Percentiles rank a stretch among this genome's conserved stretches.
Evolutionary conservation across 768 basidiomycete genomes (phyloP).

Genomic region (Pulveroboletus sp.): DNA sequence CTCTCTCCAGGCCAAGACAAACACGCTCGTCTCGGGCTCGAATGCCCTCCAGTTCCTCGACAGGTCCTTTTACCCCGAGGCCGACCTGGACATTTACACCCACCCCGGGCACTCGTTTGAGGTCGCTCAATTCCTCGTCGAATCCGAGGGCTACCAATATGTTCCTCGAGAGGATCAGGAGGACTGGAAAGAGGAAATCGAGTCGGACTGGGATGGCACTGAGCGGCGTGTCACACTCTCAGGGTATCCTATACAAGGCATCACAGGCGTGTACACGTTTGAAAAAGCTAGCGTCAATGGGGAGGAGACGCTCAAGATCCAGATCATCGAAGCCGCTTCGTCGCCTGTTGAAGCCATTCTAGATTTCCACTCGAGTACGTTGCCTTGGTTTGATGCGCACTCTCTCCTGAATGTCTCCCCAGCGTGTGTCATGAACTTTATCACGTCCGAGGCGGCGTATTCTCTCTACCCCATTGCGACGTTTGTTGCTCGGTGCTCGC

Average conservation of each 20-base stretch:
- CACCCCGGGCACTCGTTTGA: slow-evolving; percentile 29
- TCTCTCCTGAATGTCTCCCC: neutral
- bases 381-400: neutral
- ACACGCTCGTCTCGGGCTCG: slow-evolving; percentile 52
- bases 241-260: neutral
- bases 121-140: slow-evolving; percentile 36
- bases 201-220: slow-evolving; percentile 19
- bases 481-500: slow-evolving; percentile 30
- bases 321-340: slow-evolving; percentile 33
- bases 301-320: slow-evolving; percentile 29
- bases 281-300: slow-evolving; percentile 7
- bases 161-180: slow-evolving; percentile 20
- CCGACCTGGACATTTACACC: slow-evolving; percentile 54
- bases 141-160: slow-evolving; percentile 30
- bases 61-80: slow-evolving; percentile 38
- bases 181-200: slow-evolving; percentile 10
- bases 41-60: slow-evolving; percentile 53
- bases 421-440: slow-evolving; percentile 35
- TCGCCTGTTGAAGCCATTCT: slow-evolving; percentile 35
- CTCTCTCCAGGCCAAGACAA: slow-evolving; percentile 40
- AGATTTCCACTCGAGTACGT: slow-evolving; percentile 47
- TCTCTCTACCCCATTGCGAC: slow-evolving; percentile 41
- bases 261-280: slow-evolving; percentile 24
- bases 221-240: neutral
- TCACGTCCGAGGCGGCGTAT: slow-evolving; percentile 39